Evolutionary conservation across 129 eudicot species (phyloP).

Genomic region (Silybum marianum): DNA sequence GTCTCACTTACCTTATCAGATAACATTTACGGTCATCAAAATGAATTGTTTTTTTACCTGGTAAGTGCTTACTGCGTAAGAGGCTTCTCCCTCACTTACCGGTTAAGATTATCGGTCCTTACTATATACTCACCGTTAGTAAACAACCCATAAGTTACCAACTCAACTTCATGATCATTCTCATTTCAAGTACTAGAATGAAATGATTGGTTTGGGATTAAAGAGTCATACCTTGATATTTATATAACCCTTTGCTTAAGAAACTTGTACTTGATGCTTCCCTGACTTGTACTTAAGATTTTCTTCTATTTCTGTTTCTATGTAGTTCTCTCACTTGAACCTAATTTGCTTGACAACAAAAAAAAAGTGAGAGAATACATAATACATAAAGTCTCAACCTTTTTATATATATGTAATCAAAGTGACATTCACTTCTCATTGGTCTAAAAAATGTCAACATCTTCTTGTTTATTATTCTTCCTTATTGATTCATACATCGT

Average conservation of each 20-base stretch:
- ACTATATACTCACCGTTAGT: too few species aligned
- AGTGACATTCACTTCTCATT: background rate
- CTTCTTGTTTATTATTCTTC: background rate
- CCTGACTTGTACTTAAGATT: background rate
- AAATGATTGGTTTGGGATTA: background rate
- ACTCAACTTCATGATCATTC: too few species aligned
- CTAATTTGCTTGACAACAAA: background rate
- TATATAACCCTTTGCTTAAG: background rate
- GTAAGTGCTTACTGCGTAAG: too few species aligned
- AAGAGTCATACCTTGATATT: background rate
- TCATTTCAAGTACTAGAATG: background rate
- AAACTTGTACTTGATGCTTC: background rate
- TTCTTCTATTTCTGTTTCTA: background rate
- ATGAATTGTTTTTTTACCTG: too few species aligned
- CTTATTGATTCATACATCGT: background rate
- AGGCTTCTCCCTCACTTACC: too few species aligned
- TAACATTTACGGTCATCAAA: too few species aligned
- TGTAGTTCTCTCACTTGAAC: background rate
- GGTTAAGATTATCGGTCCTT: too few species aligned
- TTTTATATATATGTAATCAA: background rate
- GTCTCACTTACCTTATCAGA: too few species aligned
- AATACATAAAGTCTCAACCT: background rate
- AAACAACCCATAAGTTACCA: background rate
- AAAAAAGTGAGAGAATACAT: background rate
- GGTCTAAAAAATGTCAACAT: background rate